Evolutionary conservation across 208 protist species (phyloP).

Genomic region (Leishmania arabica): DNA sequence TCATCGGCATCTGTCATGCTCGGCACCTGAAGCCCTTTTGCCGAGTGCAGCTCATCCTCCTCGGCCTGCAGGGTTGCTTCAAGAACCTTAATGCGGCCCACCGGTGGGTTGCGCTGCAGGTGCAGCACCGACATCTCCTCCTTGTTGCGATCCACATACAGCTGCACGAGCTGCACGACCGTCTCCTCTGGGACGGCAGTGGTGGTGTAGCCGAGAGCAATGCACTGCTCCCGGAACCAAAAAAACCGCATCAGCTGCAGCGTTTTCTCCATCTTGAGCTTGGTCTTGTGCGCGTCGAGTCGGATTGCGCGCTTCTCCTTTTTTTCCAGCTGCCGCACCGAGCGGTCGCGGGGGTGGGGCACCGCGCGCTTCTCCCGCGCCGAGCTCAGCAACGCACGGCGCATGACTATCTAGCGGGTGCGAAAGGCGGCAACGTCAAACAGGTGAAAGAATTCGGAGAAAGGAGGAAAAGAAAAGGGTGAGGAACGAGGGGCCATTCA

Average conservation of each 20-base stretch:
- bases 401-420: slow-evolving; percentile 15
- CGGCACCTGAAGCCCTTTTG: slow-evolving; percentile 64
- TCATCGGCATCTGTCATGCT: slow-evolving; percentile 51
- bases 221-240: slow-evolving; percentile 82
- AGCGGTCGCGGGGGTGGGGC: slow-evolving; percentile 66
- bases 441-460: neutral
- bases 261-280: slow-evolving; percentile 37
- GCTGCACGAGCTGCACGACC: slow-evolving; percentile 40
- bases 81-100: slow-evolving; percentile 69
- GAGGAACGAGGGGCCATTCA: neutral
- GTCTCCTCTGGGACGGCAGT: slow-evolving; percentile 42
- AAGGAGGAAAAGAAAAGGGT: slow-evolving; percentile 3
- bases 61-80: slow-evolving; percentile 59
- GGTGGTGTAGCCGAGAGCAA: slow-evolving; percentile 42
- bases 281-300: slow-evolving; percentile 39
- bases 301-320: slow-evolving; percentile 46
- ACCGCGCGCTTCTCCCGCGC: slow-evolving; percentile 38
- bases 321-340: slow-evolving; percentile 75
- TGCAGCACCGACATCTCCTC: slow-evolving; percentile 58
- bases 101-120: slow-evolving; percentile 52
- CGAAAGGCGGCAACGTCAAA: neutral
- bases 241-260: slow-evolving; percentile 58
- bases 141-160: slow-evolving; percentile 72
- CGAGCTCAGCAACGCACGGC: slow-evolving; percentile 26
- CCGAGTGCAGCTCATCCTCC: slow-evolving; percentile 51